phyloP scores from a whole-genome alignment of 345 rosid species.

The Abelmoschus esculentus region DNA sequence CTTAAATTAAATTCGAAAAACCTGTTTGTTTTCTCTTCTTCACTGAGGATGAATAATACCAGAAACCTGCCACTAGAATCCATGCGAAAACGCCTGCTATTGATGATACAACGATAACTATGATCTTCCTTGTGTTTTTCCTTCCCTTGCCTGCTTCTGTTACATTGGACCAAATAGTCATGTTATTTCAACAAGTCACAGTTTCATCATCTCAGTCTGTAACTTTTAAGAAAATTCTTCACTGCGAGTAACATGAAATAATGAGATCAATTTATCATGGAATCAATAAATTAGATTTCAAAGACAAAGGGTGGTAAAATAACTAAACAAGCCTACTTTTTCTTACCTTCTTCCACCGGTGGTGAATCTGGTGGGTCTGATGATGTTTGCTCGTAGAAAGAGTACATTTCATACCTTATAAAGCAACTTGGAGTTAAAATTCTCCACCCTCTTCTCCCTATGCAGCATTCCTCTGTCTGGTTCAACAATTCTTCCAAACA shows the following conservation, averaged over 20 bases:
- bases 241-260: neutral
- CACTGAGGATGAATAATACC: conserved; percentile 17
- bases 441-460: conserved; percentile 24
- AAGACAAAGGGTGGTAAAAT: neutral
- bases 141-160: conserved; percentile 13
- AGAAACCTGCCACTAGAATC: conserved; percentile 20
- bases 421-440: conserved; percentile 27
- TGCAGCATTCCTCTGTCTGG: conserved; percentile 11
- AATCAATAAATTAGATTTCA: neutral
- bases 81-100: neutral
- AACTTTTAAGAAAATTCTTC: neutral
- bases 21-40: conserved; percentile 26
- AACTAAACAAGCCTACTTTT: neutral
- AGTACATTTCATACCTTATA: conserved; percentile 22
- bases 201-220: neutral
- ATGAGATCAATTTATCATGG: neutral
- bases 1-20: neutral
- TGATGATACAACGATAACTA: conserved; percentile 11
- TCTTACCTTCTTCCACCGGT: conserved; percentile 20
- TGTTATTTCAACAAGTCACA: neutral
- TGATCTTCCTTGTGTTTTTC: conserved; percentile 15
- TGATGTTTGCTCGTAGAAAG: conserved; percentile 4
- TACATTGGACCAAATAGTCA: neutral
- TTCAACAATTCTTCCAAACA: conserved; percentile 13
- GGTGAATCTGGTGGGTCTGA: neutral